Evolutionary conservation across 352 stramenopile species (phyloP), one percentile per base, ranked within the genome.

Genomic region (Pythium phragmiticola): DNA sequence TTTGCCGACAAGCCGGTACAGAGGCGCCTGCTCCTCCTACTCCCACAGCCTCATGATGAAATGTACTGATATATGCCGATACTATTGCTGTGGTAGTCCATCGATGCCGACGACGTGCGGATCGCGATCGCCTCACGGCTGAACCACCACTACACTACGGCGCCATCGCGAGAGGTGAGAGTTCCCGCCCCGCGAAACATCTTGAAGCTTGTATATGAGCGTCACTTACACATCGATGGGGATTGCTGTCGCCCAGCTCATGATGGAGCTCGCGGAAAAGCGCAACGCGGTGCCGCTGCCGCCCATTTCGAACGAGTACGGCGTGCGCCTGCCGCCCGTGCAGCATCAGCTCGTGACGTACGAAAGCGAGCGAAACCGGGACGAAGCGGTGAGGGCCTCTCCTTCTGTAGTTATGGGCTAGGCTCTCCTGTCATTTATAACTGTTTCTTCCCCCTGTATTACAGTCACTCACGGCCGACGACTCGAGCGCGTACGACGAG

Each of bases 221-320:
- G 34, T 39, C 11, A 21, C 30, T 33, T 19, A 48, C 0, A 48
- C 7, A 19, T 34, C 11, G 43, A 13, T 28, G 33, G 16, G 1
- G 3, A 33, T 26, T n/a, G 46, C 23, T 34, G 16, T 28, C 13
- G 13, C 51, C n/a, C 54, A 94, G 84, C 54, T 95, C 36, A 90
- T 89, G 73, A 92, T 95, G 83, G 87, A 95, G 67, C 60, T 95
- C 42, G 87, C 87, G 3, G 81, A 95, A 33, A 93, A 94, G 68
- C 80, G 84, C 57, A 95, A 95, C 62, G 75, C 72, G 41, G 76
- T 95, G 26, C 82, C 84, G 11, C 63, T 95, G 8, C 87, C 87
- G 36, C 72, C 72, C 7, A 92, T 95, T 48, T 87, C 84, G 11
- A 92, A 82, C 67, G 84, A 95, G 66, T 94, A 94, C 45, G 87